phyloP scores from a whole-genome alignment of 2,329 filamentous ascomycete species.

The Alternaria gansuensis region DNA sequence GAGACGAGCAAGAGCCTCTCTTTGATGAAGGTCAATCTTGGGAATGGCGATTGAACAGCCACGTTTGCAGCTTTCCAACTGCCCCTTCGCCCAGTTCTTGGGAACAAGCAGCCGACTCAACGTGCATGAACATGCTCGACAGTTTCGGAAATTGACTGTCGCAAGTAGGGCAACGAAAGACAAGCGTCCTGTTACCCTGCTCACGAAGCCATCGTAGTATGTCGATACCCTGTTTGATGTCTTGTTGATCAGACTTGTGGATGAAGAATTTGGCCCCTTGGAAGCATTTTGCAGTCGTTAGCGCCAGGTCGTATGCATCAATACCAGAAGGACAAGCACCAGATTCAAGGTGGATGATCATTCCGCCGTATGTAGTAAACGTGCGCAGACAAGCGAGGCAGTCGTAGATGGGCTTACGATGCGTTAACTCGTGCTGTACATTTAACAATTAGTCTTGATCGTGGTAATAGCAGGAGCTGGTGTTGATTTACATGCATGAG shows the following conservation, averaged over 20 bases:
- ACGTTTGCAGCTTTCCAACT: not conserved
- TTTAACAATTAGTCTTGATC: not conserved
- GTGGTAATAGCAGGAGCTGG: not conserved
- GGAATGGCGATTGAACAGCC: not conserved
- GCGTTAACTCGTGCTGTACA: not conserved
- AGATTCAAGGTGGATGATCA: slow-evolving; percentile 23
- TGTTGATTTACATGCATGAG: not conserved
- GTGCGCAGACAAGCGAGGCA: slow-evolving; percentile 17
- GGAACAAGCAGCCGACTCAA: slow-evolving; percentile 20
- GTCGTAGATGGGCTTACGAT: not conserved
- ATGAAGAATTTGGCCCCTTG: slow-evolving; percentile 19
- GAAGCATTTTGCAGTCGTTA: slow-evolving; percentile 28
- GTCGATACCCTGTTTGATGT: not conserved
- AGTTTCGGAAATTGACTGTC: slow-evolving; percentile 19
- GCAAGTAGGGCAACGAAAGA: slow-evolving; percentile 21
- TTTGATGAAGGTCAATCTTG: not conserved
- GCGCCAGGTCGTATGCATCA: slow-evolving; percentile 22
- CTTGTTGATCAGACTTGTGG: not conserved
- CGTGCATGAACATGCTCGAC: slow-evolving; percentile 26
- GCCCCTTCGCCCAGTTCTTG: slow-evolving; percentile 15
- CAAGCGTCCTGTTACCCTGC: not conserved
- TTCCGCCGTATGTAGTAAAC: slow-evolving; percentile 24
- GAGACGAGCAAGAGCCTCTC: not conserved
- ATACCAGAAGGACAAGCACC: slow-evolving; percentile 13
- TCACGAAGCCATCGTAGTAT: not conserved